Evolutionary conservation across 805 yeast genomes (phyloP).

Genomic region (Saccharomyces cerevisiae): DNA sequence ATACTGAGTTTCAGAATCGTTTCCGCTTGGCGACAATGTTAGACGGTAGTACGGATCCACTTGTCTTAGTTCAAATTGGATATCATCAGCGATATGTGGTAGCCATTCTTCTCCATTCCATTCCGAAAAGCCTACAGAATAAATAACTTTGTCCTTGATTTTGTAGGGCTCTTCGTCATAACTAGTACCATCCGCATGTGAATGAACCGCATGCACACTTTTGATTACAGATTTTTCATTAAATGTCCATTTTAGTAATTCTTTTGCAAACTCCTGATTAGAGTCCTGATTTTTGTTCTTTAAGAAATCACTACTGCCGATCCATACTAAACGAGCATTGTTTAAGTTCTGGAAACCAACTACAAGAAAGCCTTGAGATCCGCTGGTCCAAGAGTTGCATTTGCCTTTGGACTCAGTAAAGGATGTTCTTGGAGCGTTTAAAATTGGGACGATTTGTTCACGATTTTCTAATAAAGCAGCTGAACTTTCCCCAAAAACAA

Average conservation of each 20-base stretch:
- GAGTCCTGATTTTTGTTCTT: conserved; percentile 28
- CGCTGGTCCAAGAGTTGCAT: conserved; percentile 67
- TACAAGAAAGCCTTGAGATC: conserved; percentile 66
- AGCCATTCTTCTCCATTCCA: conserved; percentile 57
- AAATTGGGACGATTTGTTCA: conserved; percentile 60
- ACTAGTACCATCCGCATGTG: conserved; percentile 35
- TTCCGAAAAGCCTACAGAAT: conserved; percentile 39
- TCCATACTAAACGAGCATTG: conserved; percentile 74
- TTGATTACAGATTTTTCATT: conserved; percentile 59
- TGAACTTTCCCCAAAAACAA: conserved; percentile 41
- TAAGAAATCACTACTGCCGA: conserved; percentile 60
- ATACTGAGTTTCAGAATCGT: conserved; percentile 38
- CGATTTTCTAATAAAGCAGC: conserved; percentile 66
- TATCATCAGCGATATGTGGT: conserved; percentile 53
- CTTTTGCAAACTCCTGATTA: conserved; percentile 36
- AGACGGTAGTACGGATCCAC: conserved; percentile 92
- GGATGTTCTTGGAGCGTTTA: conserved; percentile 59
- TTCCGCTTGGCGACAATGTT: conserved; percentile 41
- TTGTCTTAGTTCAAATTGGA: conserved; percentile 82
- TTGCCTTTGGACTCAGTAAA: conserved; percentile 49
- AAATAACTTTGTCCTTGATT: conserved; percentile 62
- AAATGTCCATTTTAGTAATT: conserved; percentile 62
- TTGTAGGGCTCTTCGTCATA: conserved; percentile 51
- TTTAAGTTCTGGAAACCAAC: conserved; percentile 73
- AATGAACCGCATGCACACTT: conserved; percentile 46